Conservation (phyloP, 2,329 filamentous ascomycete species). For the Microsporum canis region DNA sequence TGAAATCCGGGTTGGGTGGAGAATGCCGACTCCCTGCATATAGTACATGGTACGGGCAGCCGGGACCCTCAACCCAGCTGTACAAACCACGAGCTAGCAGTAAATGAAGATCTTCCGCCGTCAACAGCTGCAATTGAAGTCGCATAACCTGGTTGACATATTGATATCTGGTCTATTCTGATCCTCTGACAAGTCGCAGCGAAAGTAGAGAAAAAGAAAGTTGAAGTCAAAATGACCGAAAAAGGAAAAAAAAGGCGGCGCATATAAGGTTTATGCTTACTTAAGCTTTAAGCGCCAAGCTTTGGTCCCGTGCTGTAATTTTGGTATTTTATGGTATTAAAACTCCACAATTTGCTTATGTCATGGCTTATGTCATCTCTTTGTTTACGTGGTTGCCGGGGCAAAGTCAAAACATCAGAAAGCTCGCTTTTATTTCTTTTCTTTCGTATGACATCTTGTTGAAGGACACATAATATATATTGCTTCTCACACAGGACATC, state of each 20-base stretch:
- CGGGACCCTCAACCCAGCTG: neutral
- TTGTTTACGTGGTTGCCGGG: conserved; percentile 2
- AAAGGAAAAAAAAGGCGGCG: neutral
- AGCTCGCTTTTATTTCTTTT: neutral
- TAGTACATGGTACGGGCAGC: neutral
- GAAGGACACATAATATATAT: neutral
- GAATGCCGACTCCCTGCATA: neutral
- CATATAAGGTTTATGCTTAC: neutral
- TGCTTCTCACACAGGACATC: neutral
- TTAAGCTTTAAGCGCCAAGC: neutral
- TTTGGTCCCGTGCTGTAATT: neutral
- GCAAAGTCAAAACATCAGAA: neutral
- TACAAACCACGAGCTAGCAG: neutral
- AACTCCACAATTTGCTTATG: neutral
- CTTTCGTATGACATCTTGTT: neutral
- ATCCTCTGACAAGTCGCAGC: neutral
- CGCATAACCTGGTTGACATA: neutral
- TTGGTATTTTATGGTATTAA: neutral
- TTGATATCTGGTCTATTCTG: neutral
- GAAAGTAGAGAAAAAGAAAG: neutral
- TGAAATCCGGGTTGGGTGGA: neutral
- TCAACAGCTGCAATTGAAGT: neutral
- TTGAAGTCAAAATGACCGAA: neutral
- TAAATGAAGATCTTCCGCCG: neutral
- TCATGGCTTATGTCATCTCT: conserved; percentile 1